Base-by-base conservation (phyloP, 2,329 filamentous ascomycete genomes). In the Saccharata proteae region DNA sequence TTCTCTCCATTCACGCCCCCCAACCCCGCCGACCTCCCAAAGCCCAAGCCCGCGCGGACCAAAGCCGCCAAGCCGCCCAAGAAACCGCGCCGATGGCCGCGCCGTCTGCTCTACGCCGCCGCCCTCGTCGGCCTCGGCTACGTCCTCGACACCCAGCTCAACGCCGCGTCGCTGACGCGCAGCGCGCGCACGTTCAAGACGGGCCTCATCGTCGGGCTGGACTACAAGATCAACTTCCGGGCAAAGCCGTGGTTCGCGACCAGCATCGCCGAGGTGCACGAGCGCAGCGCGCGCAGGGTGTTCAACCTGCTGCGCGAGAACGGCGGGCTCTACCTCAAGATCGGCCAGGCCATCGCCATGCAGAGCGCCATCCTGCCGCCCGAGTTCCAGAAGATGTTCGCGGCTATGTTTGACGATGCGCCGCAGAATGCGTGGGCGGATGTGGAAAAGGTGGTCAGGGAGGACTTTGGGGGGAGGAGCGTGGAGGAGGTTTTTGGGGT, bases 311-410 rank as follows among this genome's bases (percentile, higher is more conserved):
- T 96, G 42, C 71, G 82, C 16, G 64, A 72, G 34, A 98, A 98
- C 66, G 88, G 90, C 38, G 90, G 90, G 0, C 59, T 98, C 12
- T 98, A 96, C 51, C 67, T 96, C 50, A 98, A 98, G 67, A 94
- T 98, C 36, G 90, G 90, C 1, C 90, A 98, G 64, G 90, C 90
- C 4, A 88, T 98, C 43, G 90, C 88, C 10, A 96, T 96, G 90
- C 90, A 98, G 65, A 88, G 81, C 43, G 88, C 88, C 0, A 77
- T 96, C 16, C 61, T 98, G 39, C 90, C 90, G 16, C 82, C 86
- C 0, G 85, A 93, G 56, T 96, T 96, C 46, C 85, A 93, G 62
- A 77, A 78, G 48, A 96, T 94, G 85, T 98, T 98, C 51, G 68
- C 79, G 14, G 72, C 80, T 47, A 94, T 98, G 84, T 98, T 96